A percentile compares a stretch with the other conserved stretches of the same genome.
Conservation (phyloP, 176 grass and related monocot species). For the Avena atlantica region DNA sequence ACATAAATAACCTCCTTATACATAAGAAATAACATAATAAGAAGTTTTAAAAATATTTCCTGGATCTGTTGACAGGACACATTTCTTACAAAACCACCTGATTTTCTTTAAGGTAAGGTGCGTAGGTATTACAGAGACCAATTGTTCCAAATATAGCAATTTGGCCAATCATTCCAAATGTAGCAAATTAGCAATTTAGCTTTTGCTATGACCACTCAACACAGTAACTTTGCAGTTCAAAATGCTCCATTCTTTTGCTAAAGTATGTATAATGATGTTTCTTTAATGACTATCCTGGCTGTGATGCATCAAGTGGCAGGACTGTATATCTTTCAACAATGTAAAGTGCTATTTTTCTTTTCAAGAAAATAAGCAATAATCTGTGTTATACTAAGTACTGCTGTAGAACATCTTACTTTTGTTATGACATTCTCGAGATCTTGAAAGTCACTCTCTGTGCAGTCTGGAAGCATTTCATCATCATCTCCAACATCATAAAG, state of each 20-base stretch:
- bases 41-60: neutral
- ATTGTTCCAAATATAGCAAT: neutral
- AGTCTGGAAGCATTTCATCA: conserved; percentile 57
- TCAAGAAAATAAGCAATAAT: conserved; percentile 3
- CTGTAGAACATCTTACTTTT: conserved; percentile 67
- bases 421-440: conserved; percentile 83
- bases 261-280: neutral
- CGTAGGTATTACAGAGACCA: neutral
- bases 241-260: neutral
- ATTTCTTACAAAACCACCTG: conserved; percentile 21
- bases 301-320: neutral
- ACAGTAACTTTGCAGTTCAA: conserved; percentile 21
- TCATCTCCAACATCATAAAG: conserved; percentile 78
- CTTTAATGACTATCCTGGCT: neutral
- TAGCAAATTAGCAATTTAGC: neutral
- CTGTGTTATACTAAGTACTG: neutral
- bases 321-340: neutral
- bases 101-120: conserved; percentile 9
- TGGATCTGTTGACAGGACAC: neutral
- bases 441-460: conserved; percentile 68
- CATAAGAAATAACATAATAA: conserved; percentile 6
- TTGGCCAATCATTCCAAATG: neutral
- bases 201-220: neutral
- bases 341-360: neutral
- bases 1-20: conserved; percentile 26